Percentiles rank a stretch among this genome's conserved stretches.
Evolutionary conservation across 2,329 filamentous ascomycete genomes (phyloP).

Genomic region (Colletotrichum sp.): DNA sequence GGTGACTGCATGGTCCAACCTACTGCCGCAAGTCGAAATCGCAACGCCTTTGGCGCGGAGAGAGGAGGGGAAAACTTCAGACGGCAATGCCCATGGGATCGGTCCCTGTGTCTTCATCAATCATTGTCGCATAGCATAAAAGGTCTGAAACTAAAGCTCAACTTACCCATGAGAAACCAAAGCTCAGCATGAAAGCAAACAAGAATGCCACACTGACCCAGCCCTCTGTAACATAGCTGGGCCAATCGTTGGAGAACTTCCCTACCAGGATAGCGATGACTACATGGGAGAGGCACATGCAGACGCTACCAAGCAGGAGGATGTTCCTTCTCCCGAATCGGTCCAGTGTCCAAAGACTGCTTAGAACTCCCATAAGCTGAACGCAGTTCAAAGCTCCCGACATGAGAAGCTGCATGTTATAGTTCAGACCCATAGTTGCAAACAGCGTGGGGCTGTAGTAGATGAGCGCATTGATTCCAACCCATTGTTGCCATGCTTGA

Average conservation of each 20-base stretch:
- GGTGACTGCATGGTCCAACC: background rate
- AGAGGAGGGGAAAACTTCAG: background rate
- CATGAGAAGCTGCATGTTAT: slow-evolving; percentile 32
- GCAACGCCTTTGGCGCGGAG: background rate
- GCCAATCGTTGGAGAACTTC: background rate
- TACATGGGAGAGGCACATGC: slow-evolving; percentile 15
- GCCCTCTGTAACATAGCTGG: background rate
- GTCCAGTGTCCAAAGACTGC: slow-evolving; percentile 22
- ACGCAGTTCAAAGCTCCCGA: slow-evolving; percentile 38
- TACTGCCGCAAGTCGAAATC: background rate
- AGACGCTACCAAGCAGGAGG: slow-evolving; percentile 30
- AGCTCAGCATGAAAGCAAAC: background rate
- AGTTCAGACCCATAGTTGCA: slow-evolving; percentile 27
- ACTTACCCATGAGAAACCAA: background rate
- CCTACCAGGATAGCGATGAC: background rate
- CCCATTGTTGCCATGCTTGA: slow-evolving; percentile 23
- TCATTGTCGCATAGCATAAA: background rate
- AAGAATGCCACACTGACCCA: background rate
- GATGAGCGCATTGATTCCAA: slow-evolving; percentile 25
- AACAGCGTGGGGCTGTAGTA: slow-evolving; percentile 31
- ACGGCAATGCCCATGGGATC: background rate
- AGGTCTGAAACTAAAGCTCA: background rate
- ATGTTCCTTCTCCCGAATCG: slow-evolving; percentile 23
- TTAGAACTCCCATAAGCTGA: slow-evolving; percentile 32
- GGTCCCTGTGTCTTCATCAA: background rate